Evolutionary conservation across 108 stramenopile genomes (phyloP).

Genomic region (Discostella pseudostelligera): DNA sequence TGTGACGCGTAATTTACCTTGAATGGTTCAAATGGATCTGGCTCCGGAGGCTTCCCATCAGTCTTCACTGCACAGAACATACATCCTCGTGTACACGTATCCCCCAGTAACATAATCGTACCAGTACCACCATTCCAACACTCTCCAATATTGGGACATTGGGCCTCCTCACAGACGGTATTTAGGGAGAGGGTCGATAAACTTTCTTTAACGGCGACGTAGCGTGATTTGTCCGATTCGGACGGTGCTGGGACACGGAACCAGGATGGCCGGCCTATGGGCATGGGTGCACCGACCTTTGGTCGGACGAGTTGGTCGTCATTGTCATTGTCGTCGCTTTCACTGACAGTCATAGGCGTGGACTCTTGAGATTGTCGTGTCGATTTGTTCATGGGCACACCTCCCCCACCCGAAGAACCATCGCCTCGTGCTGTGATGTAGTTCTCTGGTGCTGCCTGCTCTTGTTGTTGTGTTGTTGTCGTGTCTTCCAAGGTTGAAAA

Average conservation of each 20-base stretch:
- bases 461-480: slow-evolving; percentile 2
- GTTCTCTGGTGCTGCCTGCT: slow-evolving; percentile 31
- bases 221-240: slow-evolving; percentile 61
- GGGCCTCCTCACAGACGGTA: slow-evolving; percentile 99
- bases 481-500: not conserved
- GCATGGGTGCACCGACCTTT: slow-evolving; percentile 86
- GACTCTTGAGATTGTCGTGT: not conserved
- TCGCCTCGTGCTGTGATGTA: slow-evolving; percentile 73
- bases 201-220: slow-evolving; percentile 72
- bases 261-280: slow-evolving; percentile 72
- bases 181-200: slow-evolving; percentile 75
- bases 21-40: slow-evolving; percentile 96
- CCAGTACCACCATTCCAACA: slow-evolving; percentile 99
- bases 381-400: slow-evolving; percentile 70
- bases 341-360: not conserved
- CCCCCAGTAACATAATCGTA: slow-evolving; percentile 99
- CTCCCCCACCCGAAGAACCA: slow-evolving; percentile 82
- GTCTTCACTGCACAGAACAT: slow-evolving; percentile 99
- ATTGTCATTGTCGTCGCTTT: slow-evolving; percentile 19
- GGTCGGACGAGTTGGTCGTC: slow-evolving; percentile 44
- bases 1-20: too few relatives aligned
- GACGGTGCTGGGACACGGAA: slow-evolving; percentile 72
- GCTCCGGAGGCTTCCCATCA: slow-evolving; percentile 81
- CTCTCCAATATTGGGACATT: slow-evolving; percentile 99
- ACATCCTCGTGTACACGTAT: slow-evolving; percentile 98